Conservation (phyloP, 768 basidiomycete species). For the Trichaptum fuscoviolaceum region DNA sequence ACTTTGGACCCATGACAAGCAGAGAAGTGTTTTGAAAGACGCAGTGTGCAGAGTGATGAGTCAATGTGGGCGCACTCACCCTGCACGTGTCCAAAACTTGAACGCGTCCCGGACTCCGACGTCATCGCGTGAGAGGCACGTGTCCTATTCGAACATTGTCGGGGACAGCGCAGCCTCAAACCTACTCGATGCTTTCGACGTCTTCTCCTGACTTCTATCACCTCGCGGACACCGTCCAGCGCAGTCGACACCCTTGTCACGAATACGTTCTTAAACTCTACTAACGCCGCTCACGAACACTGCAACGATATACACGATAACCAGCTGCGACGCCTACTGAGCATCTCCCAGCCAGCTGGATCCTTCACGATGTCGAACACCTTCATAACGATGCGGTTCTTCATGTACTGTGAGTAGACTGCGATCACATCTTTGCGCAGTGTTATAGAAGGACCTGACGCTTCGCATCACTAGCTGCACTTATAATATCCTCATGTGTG, state of each 20-base stretch:
- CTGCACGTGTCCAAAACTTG: background rate
- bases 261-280: background rate
- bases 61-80: background rate
- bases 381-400: background rate
- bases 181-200: background rate
- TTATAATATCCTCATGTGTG: constrained; percentile 28
- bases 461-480: background rate
- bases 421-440: background rate
- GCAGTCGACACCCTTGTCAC: background rate
- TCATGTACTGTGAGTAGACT: background rate
- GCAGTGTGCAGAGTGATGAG: background rate
- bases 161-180: background rate
- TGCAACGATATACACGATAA: background rate
- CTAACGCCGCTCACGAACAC: background rate
- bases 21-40: background rate
- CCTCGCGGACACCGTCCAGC: background rate
- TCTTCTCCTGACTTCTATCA: background rate
- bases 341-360: background rate
- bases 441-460: background rate
- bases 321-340: background rate
- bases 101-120: background rate
- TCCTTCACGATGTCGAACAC: background rate
- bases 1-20: background rate
- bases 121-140: background rate
- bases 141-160: background rate